phyloP scores from a whole-genome alignment of 805 yeast species.

The Torulaspora gathmanii region DNA sequence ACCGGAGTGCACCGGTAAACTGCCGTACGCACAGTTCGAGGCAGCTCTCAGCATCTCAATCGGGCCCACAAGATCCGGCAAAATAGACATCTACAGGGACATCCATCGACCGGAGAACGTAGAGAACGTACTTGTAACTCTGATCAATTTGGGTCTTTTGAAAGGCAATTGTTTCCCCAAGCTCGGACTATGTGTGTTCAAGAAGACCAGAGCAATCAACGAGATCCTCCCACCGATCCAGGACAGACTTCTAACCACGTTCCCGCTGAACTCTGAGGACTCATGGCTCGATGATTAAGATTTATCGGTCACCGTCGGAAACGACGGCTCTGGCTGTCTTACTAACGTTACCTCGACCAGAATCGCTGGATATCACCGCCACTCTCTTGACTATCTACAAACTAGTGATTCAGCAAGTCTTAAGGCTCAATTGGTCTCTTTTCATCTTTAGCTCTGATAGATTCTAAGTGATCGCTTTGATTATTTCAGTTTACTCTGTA shows the following conservation, averaged over 20 bases:
- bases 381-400: not conserved
- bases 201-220: constrained; percentile 24
- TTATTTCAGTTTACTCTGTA: not conserved
- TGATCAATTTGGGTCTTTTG: constrained; percentile 29
- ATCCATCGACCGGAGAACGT: constrained; percentile 24
- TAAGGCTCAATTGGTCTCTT: not conserved
- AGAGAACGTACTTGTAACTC: constrained; percentile 31
- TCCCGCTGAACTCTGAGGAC: constrained; percentile 31
- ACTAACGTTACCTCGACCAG: too few species aligned
- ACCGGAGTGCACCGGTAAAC: constrained; percentile 22
- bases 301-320: not conserved
- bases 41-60: constrained; percentile 21
- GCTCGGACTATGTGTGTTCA: constrained; percentile 29
- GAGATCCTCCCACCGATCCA: constrained; percentile 31
- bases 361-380: too few species aligned
- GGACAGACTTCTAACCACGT: constrained; percentile 25
- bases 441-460: not conserved
- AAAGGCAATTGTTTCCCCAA: constrained; percentile 36
- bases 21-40: constrained; percentile 26
- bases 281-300: constrained; percentile 28
- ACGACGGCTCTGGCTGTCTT: not conserved
- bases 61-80: constrained; percentile 5
- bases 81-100: constrained; percentile 22
- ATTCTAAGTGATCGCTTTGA: not conserved
- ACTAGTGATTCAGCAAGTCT: not conserved